Percentiles rank a stretch among this genome's conserved stretches.
Evolutionary conservation across 2,329 filamentous ascomycete species (phyloP).

Genomic region (Arthrobotrys musiformis): DNA sequence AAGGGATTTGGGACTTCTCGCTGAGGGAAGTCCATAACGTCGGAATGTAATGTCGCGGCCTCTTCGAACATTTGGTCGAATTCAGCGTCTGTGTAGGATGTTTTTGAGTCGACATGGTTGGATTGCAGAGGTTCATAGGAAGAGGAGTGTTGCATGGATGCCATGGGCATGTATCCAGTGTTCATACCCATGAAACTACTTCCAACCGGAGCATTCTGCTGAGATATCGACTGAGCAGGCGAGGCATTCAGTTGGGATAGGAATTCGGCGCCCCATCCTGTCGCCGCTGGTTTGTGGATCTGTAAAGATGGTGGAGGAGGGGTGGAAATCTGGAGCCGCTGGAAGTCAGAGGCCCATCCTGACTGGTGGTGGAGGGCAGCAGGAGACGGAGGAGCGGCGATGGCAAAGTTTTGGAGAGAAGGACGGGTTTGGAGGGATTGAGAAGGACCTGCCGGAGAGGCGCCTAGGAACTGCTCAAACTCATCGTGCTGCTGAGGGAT

Average conservation of each 20-base stretch:
- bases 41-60: slow-evolving; percentile 17
- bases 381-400: slow-evolving; percentile 53
- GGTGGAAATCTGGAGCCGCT: slow-evolving; percentile 64
- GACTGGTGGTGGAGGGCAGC: slow-evolving; percentile 59
- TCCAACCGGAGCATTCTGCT: slow-evolving; percentile 1
- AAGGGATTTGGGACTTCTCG: slow-evolving; percentile 24
- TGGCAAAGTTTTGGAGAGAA: slow-evolving; percentile 30
- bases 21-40: slow-evolving; percentile 32
- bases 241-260: slow-evolving; percentile 61
- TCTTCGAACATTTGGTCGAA: slow-evolving; percentile 56
- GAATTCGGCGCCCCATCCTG: slow-evolving; percentile 54
- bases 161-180: slow-evolving; percentile 1
- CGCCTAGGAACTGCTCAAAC: slow-evolving; percentile 72
- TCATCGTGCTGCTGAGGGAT: slow-evolving; percentile 71
- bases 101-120: slow-evolving; percentile 2
- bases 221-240: not conserved
- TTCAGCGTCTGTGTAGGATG: slow-evolving; percentile 47
- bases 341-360: slow-evolving; percentile 65
- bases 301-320: slow-evolving; percentile 22
- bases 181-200: slow-evolving; percentile 17
- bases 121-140: not conserved
- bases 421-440: slow-evolving; percentile 58
- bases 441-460: slow-evolving; percentile 59
- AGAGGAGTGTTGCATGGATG: not conserved
- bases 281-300: not conserved